Conservation (phyloP, 2,329 filamentous ascomycete genomes). For the Colletotrichum horii region DNA sequence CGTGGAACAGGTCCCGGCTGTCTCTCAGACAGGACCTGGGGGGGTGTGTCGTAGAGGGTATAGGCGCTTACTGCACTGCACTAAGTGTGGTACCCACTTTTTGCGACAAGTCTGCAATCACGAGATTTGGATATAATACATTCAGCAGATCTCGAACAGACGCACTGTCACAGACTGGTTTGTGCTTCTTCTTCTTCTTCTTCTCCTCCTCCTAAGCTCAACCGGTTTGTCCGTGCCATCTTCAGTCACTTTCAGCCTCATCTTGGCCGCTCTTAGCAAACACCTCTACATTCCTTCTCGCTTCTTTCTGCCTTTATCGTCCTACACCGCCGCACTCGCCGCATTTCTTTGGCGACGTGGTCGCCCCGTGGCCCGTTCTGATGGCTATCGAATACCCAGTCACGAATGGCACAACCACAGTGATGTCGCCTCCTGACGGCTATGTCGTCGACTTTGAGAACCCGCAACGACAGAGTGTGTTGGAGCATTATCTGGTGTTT, state of each 20-base stretch:
- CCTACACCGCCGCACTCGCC: not conserved
- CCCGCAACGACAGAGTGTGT: conserved; percentile 28
- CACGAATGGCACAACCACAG: conserved; percentile 28
- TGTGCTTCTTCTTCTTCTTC: not conserved
- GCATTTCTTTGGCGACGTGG: not conserved
- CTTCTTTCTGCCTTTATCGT: not conserved
- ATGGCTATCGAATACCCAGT: conserved; percentile 23
- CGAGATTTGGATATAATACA: not conserved
- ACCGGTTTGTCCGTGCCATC: not conserved
- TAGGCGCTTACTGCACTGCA: too few species aligned
- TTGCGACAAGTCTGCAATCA: not conserved
- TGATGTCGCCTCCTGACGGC: conserved; percentile 30
- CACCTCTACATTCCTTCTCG: not conserved
- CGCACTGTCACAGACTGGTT: not conserved
- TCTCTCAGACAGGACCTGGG: too few species aligned
- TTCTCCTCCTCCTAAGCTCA: not conserved
- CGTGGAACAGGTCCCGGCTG: too few species aligned
- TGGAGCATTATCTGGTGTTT: conserved; percentile 30
- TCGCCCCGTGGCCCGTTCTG: not conserved
- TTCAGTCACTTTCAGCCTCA: not conserved
- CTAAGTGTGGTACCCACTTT: too few species aligned
- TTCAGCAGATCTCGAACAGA: not conserved
- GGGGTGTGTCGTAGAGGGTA: too few species aligned
- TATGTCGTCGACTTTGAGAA: conserved; percentile 39
- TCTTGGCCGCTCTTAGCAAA: not conserved